Evolutionary conservation across 2,329 filamentous ascomycete genomes (phyloP), one percentile per base, ranked within the genome.

Genomic region (Clarireedia homoeocarpa): DNA sequence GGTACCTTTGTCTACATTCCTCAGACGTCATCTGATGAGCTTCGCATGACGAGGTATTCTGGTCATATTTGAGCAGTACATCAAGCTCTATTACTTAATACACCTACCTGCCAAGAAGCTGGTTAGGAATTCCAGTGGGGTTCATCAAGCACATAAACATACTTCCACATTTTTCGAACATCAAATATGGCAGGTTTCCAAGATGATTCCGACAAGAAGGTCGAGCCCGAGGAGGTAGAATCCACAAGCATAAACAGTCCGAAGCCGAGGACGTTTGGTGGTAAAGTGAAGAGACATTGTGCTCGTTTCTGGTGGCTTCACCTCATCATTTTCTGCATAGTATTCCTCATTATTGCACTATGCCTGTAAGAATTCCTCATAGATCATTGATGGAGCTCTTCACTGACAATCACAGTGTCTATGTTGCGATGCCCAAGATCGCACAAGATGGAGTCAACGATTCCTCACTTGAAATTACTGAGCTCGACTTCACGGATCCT

Each of bases 371-470:
- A 72, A 30, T 15, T 26, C 23, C 15, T 40, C 17, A 26, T 6
- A 34, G 48, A 30, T 51, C 52, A 45, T 24, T 15, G 26, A 5
- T 39, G 20, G 42, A 26, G 50, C 39, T 6, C 50, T 6, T 9
- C 36, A 24, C 44, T 55, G 14, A 55, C 26, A 44, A 45, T 15
- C 38, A 27, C 61, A 80, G 78, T 40, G 73, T 83, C 48, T 84
- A 77, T 63, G 81, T 84, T 51, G 81, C 68, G 3, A 80, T 83
- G 63, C 81, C 81, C 17, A 74, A 77, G 34, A 80, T 80, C 56
- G 80, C 80, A 36, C 81, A 83, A 62, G 57, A 67, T 42, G 75
- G 76, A 51, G 74, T 84, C 62, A 74, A 81, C 62, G 68, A 73
- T 34, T 77, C 81, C 1, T 74, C 70, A 3, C 69, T 84, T 26